Percentiles rank a stretch among this genome's conserved stretches.
Evolutionary conservation across 23 red algal genomes (phyloP).

Genomic region (Gracilariopsis chorda): DNA sequence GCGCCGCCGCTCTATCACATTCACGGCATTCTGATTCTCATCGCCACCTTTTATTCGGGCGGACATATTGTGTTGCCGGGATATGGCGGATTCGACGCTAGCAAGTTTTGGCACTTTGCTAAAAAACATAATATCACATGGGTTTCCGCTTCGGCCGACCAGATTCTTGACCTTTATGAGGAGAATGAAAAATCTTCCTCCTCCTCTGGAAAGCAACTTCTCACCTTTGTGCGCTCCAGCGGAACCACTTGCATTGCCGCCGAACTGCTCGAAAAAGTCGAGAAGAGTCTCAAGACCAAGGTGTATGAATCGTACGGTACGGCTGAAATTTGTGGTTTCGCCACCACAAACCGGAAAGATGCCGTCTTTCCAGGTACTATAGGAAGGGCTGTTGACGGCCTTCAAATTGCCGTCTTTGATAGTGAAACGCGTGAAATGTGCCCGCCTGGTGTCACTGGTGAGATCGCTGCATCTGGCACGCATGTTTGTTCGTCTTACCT

Average conservation of each 20-base stretch:
- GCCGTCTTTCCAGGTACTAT: not conserved
- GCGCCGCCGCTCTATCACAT: constrained; percentile 56
- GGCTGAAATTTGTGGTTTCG: constrained; percentile 66
- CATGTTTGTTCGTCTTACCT: constrained; percentile 38
- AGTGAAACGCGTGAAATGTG: constrained; percentile 22
- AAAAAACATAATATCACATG: constrained; percentile 69
- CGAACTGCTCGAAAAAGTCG: constrained; percentile 36
- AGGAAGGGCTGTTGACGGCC: constrained; percentile 52
- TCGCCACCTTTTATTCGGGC: constrained; percentile 74
- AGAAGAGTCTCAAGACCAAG: constrained; percentile 41
- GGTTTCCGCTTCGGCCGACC: constrained; percentile 43
- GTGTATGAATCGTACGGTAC: constrained; percentile 77
- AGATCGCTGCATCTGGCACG: constrained; percentile 50
- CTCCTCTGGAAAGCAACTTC: constrained; percentile 1
- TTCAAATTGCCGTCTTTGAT: constrained; percentile 67
- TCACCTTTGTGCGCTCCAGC: constrained; percentile 69
- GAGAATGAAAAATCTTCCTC: constrained; percentile 30
- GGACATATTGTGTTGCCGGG: constrained; percentile 75
- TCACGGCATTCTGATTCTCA: constrained; percentile 73
- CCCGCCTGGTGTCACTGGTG: constrained; percentile 25
- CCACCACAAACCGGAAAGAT: constrained; percentile 43
- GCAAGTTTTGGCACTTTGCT: constrained; percentile 76
- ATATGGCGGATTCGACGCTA: constrained; percentile 51
- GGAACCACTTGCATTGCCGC: constrained; percentile 35
- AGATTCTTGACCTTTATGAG: constrained; percentile 62